Evolutionary conservation across 495 filamentous ascomycete genomes (phyloP), one percentile per base, ranked within the genome.

Genomic region (Neurospora tetraspora): DNA sequence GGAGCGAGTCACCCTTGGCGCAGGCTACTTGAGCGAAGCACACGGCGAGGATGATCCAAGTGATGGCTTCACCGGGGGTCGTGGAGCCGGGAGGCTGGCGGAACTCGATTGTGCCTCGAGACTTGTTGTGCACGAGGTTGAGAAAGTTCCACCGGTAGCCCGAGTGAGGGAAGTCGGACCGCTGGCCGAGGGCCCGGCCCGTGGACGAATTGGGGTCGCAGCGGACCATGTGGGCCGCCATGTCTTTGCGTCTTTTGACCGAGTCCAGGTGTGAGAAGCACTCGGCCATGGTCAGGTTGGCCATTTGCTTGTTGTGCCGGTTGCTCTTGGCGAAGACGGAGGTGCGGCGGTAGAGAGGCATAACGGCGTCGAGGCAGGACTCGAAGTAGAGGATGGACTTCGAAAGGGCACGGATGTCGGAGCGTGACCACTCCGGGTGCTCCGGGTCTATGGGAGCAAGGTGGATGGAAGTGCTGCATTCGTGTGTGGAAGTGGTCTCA

Each of bases 241-340:
- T 69, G 1, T 45, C 3, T 68, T 53, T 34, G 23, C 7, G 68
- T 74, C 27, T 27, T 5, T 4, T 59, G 47, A 59, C 71, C 34
- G 70, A 65, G 69, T 74, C 70, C 40, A 79, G 43, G 23, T 39
- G 39, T 2, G 23, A 70, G 39, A 80, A 73, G 53, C 74, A 76
- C 38, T 76, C 70, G 36, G 69, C 37, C 39, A 73, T 72, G 71
- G 69, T 65, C 43, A 70, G 59, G 4, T 36, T 23, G 20, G 8
- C 68, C 16, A 78, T 71, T 70, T 75, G 78, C 9, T 16, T 34
- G 75, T 79, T 80, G 73, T 74, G 27, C 5, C 79, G 73, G 73
- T 79, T 80, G 75, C 76, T 78, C 74, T 79, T 79, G 70, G 78
- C 78, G 69, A 70, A 76, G 43, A 79, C 74, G n/a, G 71, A 71